These are phyloP conservation scores for Ophiostoma piceae DNA, from an alignment of 2,329 filamentous ascomycete genomes.

Conservation along the genomic window DNA sequence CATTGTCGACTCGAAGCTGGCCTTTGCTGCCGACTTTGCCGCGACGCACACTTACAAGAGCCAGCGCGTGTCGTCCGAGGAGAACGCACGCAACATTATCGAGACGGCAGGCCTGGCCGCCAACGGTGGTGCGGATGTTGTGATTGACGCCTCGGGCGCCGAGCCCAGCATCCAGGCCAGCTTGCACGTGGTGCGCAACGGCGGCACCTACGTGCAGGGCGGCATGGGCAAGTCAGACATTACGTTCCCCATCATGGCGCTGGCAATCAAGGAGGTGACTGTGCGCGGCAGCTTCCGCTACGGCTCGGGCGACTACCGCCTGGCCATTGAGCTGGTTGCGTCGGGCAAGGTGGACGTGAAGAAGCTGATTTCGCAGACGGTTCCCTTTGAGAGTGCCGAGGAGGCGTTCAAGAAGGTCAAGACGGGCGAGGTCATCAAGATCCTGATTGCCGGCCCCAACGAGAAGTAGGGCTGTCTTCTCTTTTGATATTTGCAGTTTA, in stretches of 20 bases:
- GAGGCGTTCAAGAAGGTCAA: slow-evolving; percentile 82
- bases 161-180: slow-evolving; percentile 72
- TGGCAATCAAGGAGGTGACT: slow-evolving; percentile 85
- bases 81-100: slow-evolving; percentile 67
- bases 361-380: slow-evolving; percentile 70
- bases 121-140: slow-evolving; percentile 64
- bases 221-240: slow-evolving; percentile 89
- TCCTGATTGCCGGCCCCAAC: slow-evolving; percentile 62
- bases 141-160: slow-evolving; percentile 75
- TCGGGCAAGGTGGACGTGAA: slow-evolving; percentile 73
- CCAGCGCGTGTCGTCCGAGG: slow-evolving; percentile 56
- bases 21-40: slow-evolving; percentile 69
- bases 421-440: slow-evolving; percentile 71
- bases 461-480: slow-evolving; percentile 42
- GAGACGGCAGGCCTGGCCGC: slow-evolving; percentile 52
- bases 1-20: slow-evolving; percentile 71
- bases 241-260: slow-evolving; percentile 83
- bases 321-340: slow-evolving; percentile 72
- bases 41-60: slow-evolving; percentile 67
- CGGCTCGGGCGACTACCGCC: slow-evolving; percentile 77
- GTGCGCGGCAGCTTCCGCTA: slow-evolving; percentile 87
- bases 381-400: slow-evolving; percentile 77
- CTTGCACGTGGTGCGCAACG: slow-evolving; percentile 63
- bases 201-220: slow-evolving; percentile 75
- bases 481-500: not conserved